Percentiles rank a stretch among this genome's conserved stretches.
Evolutionary conservation across 1,284 basidiomycete genomes (phyloP).

Genomic region (Microbotryum scabiosae): DNA sequence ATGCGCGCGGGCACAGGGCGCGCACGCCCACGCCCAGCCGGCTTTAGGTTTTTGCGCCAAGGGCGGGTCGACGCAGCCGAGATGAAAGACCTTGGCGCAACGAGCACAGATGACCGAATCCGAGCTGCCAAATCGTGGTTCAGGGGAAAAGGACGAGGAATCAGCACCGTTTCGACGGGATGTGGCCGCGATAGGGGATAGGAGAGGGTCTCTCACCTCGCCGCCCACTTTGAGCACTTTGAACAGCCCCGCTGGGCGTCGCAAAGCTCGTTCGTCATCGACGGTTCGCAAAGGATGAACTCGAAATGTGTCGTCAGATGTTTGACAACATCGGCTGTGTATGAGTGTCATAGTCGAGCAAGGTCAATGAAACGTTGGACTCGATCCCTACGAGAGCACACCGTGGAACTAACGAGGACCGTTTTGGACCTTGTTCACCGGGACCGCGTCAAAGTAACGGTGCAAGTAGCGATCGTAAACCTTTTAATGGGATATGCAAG

Average conservation of each 20-base stretch:
- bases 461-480: constrained; percentile 83
- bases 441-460: constrained; percentile 93
- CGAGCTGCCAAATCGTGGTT: constrained; percentile 47
- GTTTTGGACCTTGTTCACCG: constrained; percentile 76
- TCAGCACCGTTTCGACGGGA: neutral
- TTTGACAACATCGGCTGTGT: constrained; percentile 34
- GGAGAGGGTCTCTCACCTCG: constrained; percentile 53
- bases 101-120: constrained; percentile 84
- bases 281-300: constrained; percentile 88
- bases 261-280: constrained; percentile 81
- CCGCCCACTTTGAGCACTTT: constrained; percentile 78
- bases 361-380: no score
- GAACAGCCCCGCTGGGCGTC: constrained; percentile 77
- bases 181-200: constrained; percentile 11
- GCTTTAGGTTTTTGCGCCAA: constrained; percentile 90
- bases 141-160: constrained; percentile 9
- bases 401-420: constrained; percentile 51
- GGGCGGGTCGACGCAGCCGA: constrained; percentile 86
- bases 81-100: constrained; percentile 92
- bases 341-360: neutral
- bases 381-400: neutral
- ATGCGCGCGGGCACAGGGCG: constrained; percentile 77
- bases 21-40: constrained; percentile 97
- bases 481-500: constrained; percentile 3
- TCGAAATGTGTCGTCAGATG: constrained; percentile 72